Evolutionary conservation across 1,284 basidiomycete genomes (phyloP).

Genomic region (Trametes versicolor): DNA sequence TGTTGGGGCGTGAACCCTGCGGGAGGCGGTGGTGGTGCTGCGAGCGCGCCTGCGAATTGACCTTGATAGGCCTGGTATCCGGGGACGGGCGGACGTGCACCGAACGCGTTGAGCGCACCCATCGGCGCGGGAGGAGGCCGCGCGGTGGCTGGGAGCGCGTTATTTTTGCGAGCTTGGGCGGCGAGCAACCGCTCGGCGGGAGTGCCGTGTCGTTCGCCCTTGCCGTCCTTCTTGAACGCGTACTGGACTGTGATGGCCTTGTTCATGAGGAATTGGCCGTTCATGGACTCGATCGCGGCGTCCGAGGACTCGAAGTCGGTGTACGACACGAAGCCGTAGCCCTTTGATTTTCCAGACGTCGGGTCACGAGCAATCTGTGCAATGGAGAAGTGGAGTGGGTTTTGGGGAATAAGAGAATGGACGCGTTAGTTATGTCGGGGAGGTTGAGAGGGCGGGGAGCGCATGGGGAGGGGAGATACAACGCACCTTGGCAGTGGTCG

Average conservation of each 20-base stretch:
- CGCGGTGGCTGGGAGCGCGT: constrained; percentile 79
- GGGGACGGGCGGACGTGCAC: constrained; percentile 66
- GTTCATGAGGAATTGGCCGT: constrained; percentile 97
- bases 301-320: constrained; percentile 98
- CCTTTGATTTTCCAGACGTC: constrained; percentile 86
- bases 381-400: constrained; percentile 15
- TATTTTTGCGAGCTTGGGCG: constrained; percentile 95
- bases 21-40: constrained; percentile 69
- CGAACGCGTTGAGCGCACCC: constrained; percentile 55
- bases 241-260: constrained; percentile 97
- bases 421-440: constrained; percentile 14
- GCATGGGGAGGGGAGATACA: constrained; percentile 25
- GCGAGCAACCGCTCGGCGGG: constrained; percentile 95
- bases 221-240: constrained; percentile 99
- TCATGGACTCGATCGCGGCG: constrained; percentile 96
- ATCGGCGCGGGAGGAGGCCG: constrained; percentile 76
- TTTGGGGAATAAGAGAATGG: background rate
- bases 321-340: constrained; percentile 96
- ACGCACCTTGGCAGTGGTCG: constrained; percentile 92
- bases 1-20: constrained; percentile 78
- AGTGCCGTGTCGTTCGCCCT: constrained; percentile 97
- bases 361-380: constrained; percentile 91
- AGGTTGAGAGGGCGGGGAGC: constrained; percentile 17
- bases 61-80: constrained; percentile 83
- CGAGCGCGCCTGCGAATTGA: constrained; percentile 88